Conservation (phyloP, 495 filamentous ascomycete species). For the Elaphomyces granulatus region DNA sequence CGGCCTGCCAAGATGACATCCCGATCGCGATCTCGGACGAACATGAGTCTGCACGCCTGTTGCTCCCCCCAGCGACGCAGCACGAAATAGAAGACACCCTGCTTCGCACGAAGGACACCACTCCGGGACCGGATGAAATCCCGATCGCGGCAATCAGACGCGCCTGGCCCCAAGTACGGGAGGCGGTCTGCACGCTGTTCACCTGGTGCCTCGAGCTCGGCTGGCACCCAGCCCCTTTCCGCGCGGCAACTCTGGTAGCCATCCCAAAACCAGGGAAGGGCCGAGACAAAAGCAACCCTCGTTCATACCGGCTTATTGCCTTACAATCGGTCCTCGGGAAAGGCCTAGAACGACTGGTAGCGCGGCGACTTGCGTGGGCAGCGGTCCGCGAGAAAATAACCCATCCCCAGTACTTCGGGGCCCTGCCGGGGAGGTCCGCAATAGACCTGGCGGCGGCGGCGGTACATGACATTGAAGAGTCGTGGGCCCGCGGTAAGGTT, state of each 20-base stretch:
- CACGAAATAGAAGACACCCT: too few species aligned
- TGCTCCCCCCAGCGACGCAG: too few species aligned
- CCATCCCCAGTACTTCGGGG: slow-evolving; percentile 5
- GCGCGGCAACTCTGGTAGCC: neutral
- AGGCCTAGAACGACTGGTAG: slow-evolving; percentile 6
- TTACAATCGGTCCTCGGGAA: slow-evolving; percentile 2
- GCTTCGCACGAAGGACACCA: neutral
- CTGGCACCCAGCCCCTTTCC: neutral
- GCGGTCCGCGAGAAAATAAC: slow-evolving; percentile 4
- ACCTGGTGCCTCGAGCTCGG: too few species aligned
- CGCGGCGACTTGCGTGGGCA: slow-evolving; percentile 2
- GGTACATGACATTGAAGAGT: slow-evolving; percentile 2
- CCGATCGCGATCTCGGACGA: neutral
- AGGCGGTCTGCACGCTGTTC: too few species aligned
- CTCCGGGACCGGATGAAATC: neutral
- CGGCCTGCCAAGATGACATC: neutral
- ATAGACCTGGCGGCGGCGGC: neutral
- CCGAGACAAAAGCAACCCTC: slow-evolving; percentile 4
- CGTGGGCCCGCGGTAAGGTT: neutral
- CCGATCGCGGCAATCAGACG: neutral
- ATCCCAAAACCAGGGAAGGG: neutral
- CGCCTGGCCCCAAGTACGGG: neutral
- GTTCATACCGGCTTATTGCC: slow-evolving; percentile 6
- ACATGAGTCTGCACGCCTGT: neutral
- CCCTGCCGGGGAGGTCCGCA: slow-evolving; percentile 2